Conservation (phyloP, 345 rosid species). For the Excoecaria agallocha region DNA sequence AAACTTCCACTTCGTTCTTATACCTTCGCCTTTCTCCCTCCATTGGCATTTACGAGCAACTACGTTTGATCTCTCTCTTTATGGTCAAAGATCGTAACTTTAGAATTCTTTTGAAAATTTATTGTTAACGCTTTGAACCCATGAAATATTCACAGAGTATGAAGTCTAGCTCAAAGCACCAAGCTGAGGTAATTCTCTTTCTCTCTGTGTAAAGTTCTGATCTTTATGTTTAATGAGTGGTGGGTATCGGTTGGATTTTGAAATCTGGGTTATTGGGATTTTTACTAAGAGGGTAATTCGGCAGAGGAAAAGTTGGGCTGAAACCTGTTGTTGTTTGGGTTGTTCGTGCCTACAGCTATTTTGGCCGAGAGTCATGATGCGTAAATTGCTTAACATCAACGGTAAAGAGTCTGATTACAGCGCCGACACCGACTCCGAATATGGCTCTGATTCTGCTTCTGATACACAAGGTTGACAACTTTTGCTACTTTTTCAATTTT, state of each 20-base stretch:
- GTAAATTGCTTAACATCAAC: slow-evolving; percentile 77
- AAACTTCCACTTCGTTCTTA: no score
- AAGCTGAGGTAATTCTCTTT: slow-evolving; percentile 41
- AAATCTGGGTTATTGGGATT: slow-evolving; percentile 1
- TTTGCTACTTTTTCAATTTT: neutral
- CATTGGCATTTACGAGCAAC: neutral
- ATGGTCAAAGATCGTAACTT: neutral
- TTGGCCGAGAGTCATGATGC: slow-evolving; percentile 75
- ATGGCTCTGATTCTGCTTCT: slow-evolving; percentile 38
- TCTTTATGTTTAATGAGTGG: neutral
- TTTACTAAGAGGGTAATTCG: slow-evolving; percentile 29
- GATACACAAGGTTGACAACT: slow-evolving; percentile 43
- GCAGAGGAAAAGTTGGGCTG: slow-evolving; percentile 65
- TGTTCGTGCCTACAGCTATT: slow-evolving; percentile 77
- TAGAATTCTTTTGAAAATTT: neutral
- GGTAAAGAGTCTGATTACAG: slow-evolving; percentile 67
- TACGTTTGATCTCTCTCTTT: neutral
- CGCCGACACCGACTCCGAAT: slow-evolving; percentile 58
- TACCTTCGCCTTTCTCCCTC: neutral
- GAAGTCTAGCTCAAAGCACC: slow-evolving; percentile 37
- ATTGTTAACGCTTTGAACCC: neutral
- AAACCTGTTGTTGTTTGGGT: slow-evolving; percentile 69
- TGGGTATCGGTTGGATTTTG: slow-evolving; percentile 10
- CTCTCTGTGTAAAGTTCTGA: neutral
- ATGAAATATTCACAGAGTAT: slow-evolving; percentile 29